Evolutionary conservation across 306 rosid genomes (phyloP).

Genomic region (Quercus dentata): DNA sequence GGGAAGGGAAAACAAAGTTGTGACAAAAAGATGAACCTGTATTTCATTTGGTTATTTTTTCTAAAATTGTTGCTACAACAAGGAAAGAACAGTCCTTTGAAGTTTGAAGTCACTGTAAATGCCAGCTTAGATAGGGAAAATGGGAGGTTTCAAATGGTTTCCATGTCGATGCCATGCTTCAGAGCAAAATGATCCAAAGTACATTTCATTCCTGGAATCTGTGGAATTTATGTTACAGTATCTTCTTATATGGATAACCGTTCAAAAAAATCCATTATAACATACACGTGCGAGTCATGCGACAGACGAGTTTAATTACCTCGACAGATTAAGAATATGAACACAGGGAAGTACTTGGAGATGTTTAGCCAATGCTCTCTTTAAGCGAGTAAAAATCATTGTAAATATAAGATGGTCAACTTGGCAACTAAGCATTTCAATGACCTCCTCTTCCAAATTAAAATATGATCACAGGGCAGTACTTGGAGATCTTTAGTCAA

Average conservation of each 20-base stretch:
- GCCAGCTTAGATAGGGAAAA: constrained; percentile 44
- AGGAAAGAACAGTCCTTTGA: constrained; percentile 64
- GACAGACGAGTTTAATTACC: neutral
- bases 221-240: too few relatives aligned
- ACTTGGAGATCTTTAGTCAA: too few relatives aligned
- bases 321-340: neutral
- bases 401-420: neutral
- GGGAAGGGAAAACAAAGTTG: constrained; percentile 19
- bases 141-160: constrained; percentile 77
- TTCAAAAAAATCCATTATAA: too few relatives aligned
- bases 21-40: constrained; percentile 28
- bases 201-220: neutral
- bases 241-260: too few relatives aligned
- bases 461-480: too few relatives aligned
- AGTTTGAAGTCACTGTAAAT: constrained; percentile 54
- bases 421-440: too few relatives aligned
- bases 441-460: too few relatives aligned
- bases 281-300: too few relatives aligned
- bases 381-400: neutral
- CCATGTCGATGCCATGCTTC: constrained; percentile 53
- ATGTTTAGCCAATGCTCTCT: neutral
- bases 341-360: neutral
- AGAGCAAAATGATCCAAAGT: constrained; percentile 18
- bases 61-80: constrained; percentile 61
- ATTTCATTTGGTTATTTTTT: constrained; percentile 61